Evolutionary conservation across 805 yeast species (phyloP).

Genomic region (Candida awuae): DNA sequence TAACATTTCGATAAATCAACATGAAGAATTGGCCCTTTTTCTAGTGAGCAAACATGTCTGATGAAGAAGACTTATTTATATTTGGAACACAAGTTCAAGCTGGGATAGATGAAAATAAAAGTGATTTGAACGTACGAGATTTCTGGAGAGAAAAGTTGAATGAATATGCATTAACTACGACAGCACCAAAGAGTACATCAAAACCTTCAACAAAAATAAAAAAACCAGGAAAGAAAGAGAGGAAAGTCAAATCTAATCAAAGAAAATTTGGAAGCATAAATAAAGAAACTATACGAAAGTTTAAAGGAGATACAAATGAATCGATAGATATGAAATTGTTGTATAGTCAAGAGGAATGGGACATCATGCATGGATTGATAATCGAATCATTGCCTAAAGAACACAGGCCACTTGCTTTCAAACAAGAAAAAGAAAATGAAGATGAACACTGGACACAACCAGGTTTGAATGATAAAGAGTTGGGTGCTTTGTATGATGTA

Average conservation of each 20-base stretch:
- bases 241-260: no score
- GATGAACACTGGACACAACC: not conserved
- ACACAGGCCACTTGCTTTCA: no score
- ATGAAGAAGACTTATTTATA: constrained; percentile 1
- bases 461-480: not conserved
- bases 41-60: no score
- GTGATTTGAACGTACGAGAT: not conserved
- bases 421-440: not conserved
- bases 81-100: constrained; percentile 16
- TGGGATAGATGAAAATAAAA: constrained; percentile 8
- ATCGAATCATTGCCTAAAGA: not conserved
- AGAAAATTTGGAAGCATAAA: constrained; percentile 8
- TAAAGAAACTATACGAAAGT: constrained; percentile 7
- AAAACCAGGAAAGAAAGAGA: no score
- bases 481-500: constrained; percentile 5
- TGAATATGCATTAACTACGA: constrained; percentile 1
- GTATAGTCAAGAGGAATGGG: constrained; percentile 10
- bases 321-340: constrained; percentile 3
- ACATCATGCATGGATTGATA: constrained; percentile 1
- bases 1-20: no score
- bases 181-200: not conserved
- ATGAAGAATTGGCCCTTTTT: no score
- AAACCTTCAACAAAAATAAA: no score
- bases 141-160: constrained; percentile 3
- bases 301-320: not conserved